Evolutionary conservation across 176 grass and related monocot genomes (phyloP), one percentile per base, ranked within the genome.

Genomic region (Dactylis glomerata): DNA sequence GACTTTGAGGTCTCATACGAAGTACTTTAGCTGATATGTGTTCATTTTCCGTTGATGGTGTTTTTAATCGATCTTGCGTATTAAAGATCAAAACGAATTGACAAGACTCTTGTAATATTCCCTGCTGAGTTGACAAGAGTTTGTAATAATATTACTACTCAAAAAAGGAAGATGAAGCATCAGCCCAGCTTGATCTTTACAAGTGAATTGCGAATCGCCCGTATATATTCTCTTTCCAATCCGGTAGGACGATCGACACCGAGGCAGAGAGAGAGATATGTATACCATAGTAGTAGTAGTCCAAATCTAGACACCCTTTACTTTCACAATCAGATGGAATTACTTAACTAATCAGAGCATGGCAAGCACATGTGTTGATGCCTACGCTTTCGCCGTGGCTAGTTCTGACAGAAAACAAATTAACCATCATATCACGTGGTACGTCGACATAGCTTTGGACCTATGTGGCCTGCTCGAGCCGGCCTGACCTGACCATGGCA

Each of bases 301-400:
- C 89, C 92, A 92, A 89, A 90, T 88, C 77, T 73, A 81, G 73
- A 55, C 28, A 27, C 28, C n/a, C 34, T 64, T 64, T 36, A 50
- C 82, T 68, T 87, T 65, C 57, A 77, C 20, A 47, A 84, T 76
- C 37, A 66, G 37, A 68, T 68, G 84, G 73, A 33, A 30, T 24
- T 31, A 54, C 15, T 13, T 27, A 42, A 24, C 16, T 69, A 56
- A 51, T 19, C 10, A 28, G 16, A 12, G 22, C 67, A 52, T 67
- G 23, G 14, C 14, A 10, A 16, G 55, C 59, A 82, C 46, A 33
- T 82, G 77, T 6, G 13, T n/a, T n/a, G n/a, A n/a, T n/a, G n/a
- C n/a, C n/a, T 45, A 41, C 62, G n/a, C 26, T 69, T 24, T 69
- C 61, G 47, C 22, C 61, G 22, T 57, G 31, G 32, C 24, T 3